Conservation (phyloP, 2,329 filamentous ascomycete genomes). For the Trichophyton verrucosum region DNA sequence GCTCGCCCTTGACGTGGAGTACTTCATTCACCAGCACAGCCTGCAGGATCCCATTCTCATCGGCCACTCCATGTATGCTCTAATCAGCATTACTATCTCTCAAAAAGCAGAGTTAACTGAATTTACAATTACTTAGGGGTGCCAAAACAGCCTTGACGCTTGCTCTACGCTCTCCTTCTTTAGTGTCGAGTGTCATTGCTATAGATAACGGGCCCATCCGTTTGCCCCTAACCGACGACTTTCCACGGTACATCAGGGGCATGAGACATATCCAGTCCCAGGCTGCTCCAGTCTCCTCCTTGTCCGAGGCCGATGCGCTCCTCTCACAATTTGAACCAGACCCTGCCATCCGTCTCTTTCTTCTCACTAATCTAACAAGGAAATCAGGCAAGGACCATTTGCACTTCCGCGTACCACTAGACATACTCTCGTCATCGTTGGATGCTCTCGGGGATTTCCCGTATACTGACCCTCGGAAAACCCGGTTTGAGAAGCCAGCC, state of each 20-base stretch:
- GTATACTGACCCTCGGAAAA: constrained; percentile 39
- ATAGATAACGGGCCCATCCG: constrained; percentile 17
- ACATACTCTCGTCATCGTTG: constrained; percentile 51
- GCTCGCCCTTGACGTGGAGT: constrained; percentile 17
- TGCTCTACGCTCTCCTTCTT: constrained; percentile 14
- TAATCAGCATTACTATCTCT: not conserved
- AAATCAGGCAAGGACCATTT: constrained; percentile 22
- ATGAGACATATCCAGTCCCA: constrained; percentile 68
- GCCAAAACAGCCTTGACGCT: constrained; percentile 17
- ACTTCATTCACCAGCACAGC: constrained; percentile 14
- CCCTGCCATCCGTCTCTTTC: constrained; percentile 55
- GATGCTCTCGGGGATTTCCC: constrained; percentile 72
- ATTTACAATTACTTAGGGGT: constrained; percentile 1
- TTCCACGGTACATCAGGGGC: constrained; percentile 51
- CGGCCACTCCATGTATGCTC: constrained; percentile 8
- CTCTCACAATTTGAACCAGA: constrained; percentile 52
- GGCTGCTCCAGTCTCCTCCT: constrained; percentile 47
- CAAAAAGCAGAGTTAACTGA: not conserved
- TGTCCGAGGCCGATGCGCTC: constrained; percentile 61
- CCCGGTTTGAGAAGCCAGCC: constrained; percentile 10
- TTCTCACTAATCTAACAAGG: constrained; percentile 59
- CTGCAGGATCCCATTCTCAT: constrained; percentile 9
- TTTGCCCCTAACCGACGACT: constrained; percentile 14
- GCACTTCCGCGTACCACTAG: constrained; percentile 61
- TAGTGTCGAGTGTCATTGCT: constrained; percentile 16